Evolutionary conservation across 371 early-diverging fungal species (phyloP).

Genomic region (Apophysomyces sp.): DNA sequence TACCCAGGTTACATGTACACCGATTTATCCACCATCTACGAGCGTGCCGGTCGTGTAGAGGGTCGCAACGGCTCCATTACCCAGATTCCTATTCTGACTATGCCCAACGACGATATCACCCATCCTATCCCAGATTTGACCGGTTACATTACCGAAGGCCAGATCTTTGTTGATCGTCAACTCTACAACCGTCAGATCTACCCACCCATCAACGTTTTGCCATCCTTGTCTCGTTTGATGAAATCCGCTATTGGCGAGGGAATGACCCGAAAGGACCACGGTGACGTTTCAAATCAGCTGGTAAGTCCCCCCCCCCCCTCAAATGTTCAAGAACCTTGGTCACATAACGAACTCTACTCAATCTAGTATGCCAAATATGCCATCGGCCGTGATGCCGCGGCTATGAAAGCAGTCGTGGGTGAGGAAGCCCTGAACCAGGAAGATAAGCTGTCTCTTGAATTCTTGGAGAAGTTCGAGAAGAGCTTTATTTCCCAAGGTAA

Average conservation of each 20-base stretch:
- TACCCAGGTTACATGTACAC: conserved; percentile 99
- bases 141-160: conserved; percentile 99
- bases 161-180: conserved; percentile 99
- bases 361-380: conserved; percentile 99
- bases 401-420: conserved; percentile 99
- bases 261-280: conserved; percentile 99
- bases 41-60: conserved; percentile 99
- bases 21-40: conserved; percentile 99
- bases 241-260: conserved; percentile 99
- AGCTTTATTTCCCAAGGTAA: conserved; percentile 96
- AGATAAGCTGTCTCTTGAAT: conserved; percentile 98
- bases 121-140: conserved; percentile 99
- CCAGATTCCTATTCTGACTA: conserved; percentile 99
- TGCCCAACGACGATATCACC: conserved; percentile 99
- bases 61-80: conserved; percentile 99
- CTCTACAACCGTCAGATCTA: conserved; percentile 99
- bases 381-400: conserved; percentile 99
- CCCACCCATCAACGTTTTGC: conserved; percentile 99
- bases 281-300: conserved; percentile 99
- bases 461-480: conserved; percentile 99
- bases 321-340: background rate
- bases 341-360: background rate
- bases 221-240: conserved; percentile 99
- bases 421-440: conserved; percentile 99
- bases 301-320: conserved; percentile 36